These are phyloP conservation scores for Chalciporus sphaerocephalus DNA, from an alignment of 768 basidiomycete genomes.

Conservation along the genomic window DNA sequence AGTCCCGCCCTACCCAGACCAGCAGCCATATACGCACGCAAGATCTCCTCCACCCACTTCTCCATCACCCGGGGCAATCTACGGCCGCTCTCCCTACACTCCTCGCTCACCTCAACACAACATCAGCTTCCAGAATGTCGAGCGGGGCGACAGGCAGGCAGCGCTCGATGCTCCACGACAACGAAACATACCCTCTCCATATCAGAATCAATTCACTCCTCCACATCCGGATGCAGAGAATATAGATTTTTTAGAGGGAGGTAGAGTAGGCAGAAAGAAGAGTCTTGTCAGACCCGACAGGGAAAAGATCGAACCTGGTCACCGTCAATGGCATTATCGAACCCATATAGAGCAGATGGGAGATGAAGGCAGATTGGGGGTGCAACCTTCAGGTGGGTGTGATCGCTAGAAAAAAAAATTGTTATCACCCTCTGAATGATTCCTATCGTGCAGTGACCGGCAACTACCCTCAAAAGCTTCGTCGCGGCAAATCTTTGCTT, in stretches of 20 bases:
- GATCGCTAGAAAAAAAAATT: not conserved
- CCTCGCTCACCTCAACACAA: conserved; percentile 30
- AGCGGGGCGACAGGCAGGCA: conserved; percentile 64
- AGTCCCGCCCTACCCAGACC: conserved; percentile 35
- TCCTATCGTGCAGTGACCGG: conserved; percentile 56
- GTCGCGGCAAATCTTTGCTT: conserved; percentile 86
- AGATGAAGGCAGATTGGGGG: conserved; percentile 64
- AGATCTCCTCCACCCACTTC: conserved; percentile 18
- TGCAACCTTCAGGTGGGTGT: conserved; percentile 77
- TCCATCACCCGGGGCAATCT: conserved; percentile 9
- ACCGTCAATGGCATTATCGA: conserved; percentile 93
- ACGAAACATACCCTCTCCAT: conserved; percentile 41
- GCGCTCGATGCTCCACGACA: conserved; percentile 54
- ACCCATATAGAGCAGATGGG: conserved; percentile 77
- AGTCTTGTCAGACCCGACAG: conserved; percentile 88
- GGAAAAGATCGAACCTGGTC: conserved; percentile 92
- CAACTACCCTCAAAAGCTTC: conserved; percentile 62
- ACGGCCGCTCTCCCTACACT: conserved; percentile 17
- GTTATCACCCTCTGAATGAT: conserved; percentile 1
- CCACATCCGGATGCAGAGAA: conserved; percentile 31
- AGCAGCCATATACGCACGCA: conserved; percentile 22
- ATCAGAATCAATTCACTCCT: conserved; percentile 45
- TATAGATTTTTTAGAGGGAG: conserved; percentile 40
- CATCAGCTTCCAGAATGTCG: conserved; percentile 66
- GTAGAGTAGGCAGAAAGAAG: conserved; percentile 75